These are phyloP conservation scores for Tarenaya hassleriana DNA, from an alignment of 345 rosid species.

Conservation along the genomic window DNA sequence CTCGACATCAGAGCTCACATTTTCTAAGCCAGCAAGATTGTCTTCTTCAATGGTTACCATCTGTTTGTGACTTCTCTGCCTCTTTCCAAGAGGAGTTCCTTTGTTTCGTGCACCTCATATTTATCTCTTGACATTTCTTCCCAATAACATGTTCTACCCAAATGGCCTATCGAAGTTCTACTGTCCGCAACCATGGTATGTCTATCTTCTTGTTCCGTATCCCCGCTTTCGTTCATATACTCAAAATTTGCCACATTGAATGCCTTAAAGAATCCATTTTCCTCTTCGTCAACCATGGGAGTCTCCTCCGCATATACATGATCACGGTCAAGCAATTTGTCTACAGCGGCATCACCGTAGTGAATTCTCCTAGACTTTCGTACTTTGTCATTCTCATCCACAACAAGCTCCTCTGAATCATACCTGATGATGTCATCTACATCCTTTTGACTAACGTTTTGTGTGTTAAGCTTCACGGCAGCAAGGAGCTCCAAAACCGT, in stretches of 20 bases:
- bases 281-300: slow-evolving; percentile 83
- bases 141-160: slow-evolving; percentile 80
- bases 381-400: slow-evolving; percentile 90
- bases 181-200: slow-evolving; percentile 52
- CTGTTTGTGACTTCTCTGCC: slow-evolving; percentile 95
- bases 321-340: slow-evolving; percentile 97
- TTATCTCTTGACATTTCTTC: slow-evolving; percentile 81
- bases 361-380: slow-evolving; percentile 96
- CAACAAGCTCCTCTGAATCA: slow-evolving; percentile 96
- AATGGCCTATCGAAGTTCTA: slow-evolving; percentile 38
- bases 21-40: no score
- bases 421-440: slow-evolving; percentile 94
- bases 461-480: slow-evolving; percentile 93
- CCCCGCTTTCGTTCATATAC: slow-evolving; percentile 77
- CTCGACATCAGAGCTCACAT: no score
- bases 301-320: slow-evolving; percentile 78
- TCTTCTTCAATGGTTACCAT: no score
- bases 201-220: slow-evolving; percentile 55
- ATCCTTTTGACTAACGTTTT: slow-evolving; percentile 97
- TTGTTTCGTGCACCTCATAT: slow-evolving; percentile 71
- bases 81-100: slow-evolving; percentile 89
- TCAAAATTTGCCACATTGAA: slow-evolving; percentile 99
- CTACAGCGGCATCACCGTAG: slow-evolving; percentile 89
- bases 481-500: slow-evolving; percentile 99
- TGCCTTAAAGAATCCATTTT: slow-evolving; percentile 92